phyloP scores from a whole-genome alignment of 495 filamentous ascomycete genomes.

The Penicillium angulare region DNA sequence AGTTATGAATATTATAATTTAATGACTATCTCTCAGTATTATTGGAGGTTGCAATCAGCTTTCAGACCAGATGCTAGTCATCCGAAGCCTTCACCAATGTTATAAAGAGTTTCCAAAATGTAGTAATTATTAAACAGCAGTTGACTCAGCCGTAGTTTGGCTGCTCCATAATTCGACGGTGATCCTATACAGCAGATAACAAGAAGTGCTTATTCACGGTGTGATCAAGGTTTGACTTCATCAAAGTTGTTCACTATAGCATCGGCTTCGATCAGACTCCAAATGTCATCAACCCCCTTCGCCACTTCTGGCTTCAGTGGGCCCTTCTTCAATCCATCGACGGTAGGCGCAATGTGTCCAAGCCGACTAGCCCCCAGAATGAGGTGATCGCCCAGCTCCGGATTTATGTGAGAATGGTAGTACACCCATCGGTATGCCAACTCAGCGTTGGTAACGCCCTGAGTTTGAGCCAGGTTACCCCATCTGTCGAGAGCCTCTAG shows the following conservation, averaged over 20 bases:
- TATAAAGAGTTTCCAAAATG: too few relatives aligned
- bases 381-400: constrained; percentile 49
- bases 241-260: constrained; percentile 15
- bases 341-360: constrained; percentile 51
- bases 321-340: constrained; percentile 44
- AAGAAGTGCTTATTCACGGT: too few relatives aligned
- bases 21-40: too few relatives aligned
- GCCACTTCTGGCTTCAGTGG: constrained; percentile 41
- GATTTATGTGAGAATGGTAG: constrained; percentile 49
- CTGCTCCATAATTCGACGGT: too few relatives aligned
- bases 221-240: too few relatives aligned
- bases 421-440: constrained; percentile 57
- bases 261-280: constrained; percentile 50
- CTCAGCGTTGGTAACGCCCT: constrained; percentile 45
- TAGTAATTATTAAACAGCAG: too few relatives aligned
- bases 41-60: too few relatives aligned
- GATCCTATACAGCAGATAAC: too few relatives aligned
- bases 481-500: constrained; percentile 45
- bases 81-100: too few relatives aligned
- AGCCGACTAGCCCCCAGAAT: constrained; percentile 50
- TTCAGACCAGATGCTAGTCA: too few relatives aligned
- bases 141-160: too few relatives aligned
- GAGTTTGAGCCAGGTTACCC: constrained; percentile 38
- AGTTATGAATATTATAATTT: too few relatives aligned
- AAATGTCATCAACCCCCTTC: constrained; percentile 48